Evolutionary conservation across 345 rosid genomes (phyloP), one percentile per base, ranked within the genome.

Genomic region (Boechera retrofracta): DNA sequence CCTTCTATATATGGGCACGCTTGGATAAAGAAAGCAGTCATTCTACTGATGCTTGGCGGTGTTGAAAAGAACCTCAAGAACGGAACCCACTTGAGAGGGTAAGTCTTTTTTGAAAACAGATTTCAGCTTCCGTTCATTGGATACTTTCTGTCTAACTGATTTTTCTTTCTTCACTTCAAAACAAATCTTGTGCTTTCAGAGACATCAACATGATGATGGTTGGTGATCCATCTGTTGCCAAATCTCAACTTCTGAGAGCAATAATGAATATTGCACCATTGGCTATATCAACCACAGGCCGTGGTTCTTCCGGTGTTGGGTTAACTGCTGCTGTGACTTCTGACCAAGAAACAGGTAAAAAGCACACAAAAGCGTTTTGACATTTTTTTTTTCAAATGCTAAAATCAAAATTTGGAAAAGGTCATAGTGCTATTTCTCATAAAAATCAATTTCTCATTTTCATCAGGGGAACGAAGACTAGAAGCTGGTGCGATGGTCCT

Each of bases 401-500:
- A 4, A 38, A 51, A 53, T 7, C 2, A n/a, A 16, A 7, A 69
- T 33, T 12, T 47, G 18, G 3, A 47, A 33, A 36, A 4, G 63
- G 16, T 48, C 55, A 36, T 56, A 64, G 66, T 73, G 42, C 28
- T 78, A 29, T 18, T 18, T 69, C 16, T 52, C 29, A 67, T 66
- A 44, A 21, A 66, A 72, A 49, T 57, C 4, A 47, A 13, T 73
- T 49, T 54, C 52, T 57, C 57, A n/a, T 76, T 0, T 67, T 62
- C 15, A 60, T 48, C 86, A 95, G 99, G 99, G 58, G 99, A 95
- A 86, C 89, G 97, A 84, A 89, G 99, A 81, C 87, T 95, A 31
- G 99, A 95, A 82, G 99, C 99, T 73, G 98, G 99, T 81, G 99
- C 99, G 60, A 95, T 95, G 99, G 99, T 95, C 82, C 99, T 95